Conservation (phyloP, 257 asterid genomes). For the Jacaranda mimosifolia region DNA sequence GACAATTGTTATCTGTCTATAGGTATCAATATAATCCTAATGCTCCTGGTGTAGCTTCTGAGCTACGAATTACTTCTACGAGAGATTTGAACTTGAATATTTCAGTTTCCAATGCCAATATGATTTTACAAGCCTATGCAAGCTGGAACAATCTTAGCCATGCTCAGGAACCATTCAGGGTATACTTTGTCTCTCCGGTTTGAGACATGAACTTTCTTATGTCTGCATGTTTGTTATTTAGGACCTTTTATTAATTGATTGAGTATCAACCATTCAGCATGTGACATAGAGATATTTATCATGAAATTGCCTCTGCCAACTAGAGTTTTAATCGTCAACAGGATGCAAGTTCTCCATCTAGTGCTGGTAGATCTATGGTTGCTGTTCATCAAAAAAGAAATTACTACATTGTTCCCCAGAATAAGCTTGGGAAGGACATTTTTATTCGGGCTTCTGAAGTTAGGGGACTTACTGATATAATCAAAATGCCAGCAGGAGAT, state of each 20-base stretch:
- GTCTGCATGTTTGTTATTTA: conserved; percentile 25
- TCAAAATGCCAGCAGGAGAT: conserved; percentile 90
- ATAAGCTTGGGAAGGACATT: conserved; percentile 91
- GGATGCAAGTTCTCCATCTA: conserved; percentile 62
- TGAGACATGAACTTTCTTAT: conserved; percentile 3
- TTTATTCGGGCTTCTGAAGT: conserved; percentile 69
- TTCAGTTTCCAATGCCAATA: conserved; percentile 88
- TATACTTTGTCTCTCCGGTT: conserved; percentile 43
- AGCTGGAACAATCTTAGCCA: conserved; percentile 89
- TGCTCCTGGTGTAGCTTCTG: conserved; percentile 87
- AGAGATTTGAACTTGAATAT: conserved; percentile 82
- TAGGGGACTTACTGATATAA: conserved; percentile 54
- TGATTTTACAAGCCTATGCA: conserved; percentile 92
- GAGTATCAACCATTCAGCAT: conserved; percentile 13
- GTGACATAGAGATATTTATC: conserved; percentile 21
- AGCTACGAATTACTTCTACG: conserved; percentile 78
- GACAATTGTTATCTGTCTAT: conserved; percentile 30
- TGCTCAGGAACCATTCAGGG: conserved; percentile 63
- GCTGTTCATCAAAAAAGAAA: conserved; percentile 77
- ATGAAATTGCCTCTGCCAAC: conserved; percentile 26
- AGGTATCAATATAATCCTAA: conserved; percentile 84
- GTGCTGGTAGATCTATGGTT: conserved; percentile 61
- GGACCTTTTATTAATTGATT: conserved; percentile 25
- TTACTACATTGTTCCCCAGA: conserved; percentile 79
- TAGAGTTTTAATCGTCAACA: conserved; percentile 48